These are phyloP conservation scores for Umbelopsis sp. DNA, from an alignment of 192 early-diverging fungal genomes.

Conservation along the genomic window DNA sequence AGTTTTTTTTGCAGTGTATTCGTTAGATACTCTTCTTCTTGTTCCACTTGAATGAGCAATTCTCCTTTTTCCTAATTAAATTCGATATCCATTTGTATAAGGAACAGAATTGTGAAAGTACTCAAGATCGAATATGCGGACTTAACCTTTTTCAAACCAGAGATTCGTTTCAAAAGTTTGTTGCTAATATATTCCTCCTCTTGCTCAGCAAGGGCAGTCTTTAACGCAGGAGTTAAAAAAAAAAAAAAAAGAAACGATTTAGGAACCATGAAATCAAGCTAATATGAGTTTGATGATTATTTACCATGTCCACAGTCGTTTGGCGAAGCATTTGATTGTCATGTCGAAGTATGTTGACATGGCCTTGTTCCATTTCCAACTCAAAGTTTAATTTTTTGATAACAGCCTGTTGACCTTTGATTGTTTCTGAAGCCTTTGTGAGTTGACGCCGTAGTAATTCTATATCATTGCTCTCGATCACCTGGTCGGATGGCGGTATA, in stretches of 20 bases:
- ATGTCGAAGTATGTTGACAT: constrained; percentile 61
- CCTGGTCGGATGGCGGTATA: constrained; percentile 5
- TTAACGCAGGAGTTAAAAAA: constrained; percentile 16
- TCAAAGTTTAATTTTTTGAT: constrained; percentile 69
- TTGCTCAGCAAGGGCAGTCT: constrained; percentile 60
- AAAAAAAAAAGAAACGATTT: no score
- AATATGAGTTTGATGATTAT: not conserved
- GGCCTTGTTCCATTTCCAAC: constrained; percentile 65
- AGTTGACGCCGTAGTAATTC: constrained; percentile 1
- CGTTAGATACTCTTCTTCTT: constrained; percentile 81
- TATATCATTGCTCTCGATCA: not conserved
- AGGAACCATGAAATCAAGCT: no score
- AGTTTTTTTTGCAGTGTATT: constrained; percentile 80
- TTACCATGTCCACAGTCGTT: constrained; percentile 59
- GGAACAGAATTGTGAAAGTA: not conserved
- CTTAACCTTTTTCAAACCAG: constrained; percentile 63
- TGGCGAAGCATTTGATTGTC: constrained; percentile 61
- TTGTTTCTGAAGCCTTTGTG: not conserved
- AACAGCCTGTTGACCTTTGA: constrained; percentile 34
- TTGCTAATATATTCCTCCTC: constrained; percentile 82
- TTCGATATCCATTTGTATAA: not conserved
- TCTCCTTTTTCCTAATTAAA: constrained; percentile 64
- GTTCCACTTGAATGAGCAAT: constrained; percentile 73
- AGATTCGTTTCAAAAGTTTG: constrained; percentile 71
- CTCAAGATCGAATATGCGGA: no score